phyloP scores from a whole-genome alignment of 2,329 filamentous ascomycete genomes.

The Pseudogymnoascus sp. region DNA sequence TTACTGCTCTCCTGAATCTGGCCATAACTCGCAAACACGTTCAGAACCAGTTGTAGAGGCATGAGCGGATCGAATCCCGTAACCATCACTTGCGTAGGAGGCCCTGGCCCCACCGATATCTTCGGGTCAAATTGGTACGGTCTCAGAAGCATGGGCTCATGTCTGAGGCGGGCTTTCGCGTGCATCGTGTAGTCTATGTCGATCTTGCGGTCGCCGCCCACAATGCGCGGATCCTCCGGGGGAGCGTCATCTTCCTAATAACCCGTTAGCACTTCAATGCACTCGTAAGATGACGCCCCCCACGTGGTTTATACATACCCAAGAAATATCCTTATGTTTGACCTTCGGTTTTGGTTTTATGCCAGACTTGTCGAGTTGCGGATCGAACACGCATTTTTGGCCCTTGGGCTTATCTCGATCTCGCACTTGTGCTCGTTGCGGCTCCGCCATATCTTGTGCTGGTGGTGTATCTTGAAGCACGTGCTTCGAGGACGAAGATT shows the following conservation, averaged over 20 bases:
- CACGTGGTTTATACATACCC: conserved; percentile 48
- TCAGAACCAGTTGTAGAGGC: conserved; percentile 66
- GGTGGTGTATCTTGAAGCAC: conserved; percentile 1
- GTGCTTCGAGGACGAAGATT: conserved; percentile 9
- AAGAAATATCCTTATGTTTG: conserved; percentile 54
- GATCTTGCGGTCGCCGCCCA: conserved; percentile 57
- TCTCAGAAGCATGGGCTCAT: conserved; percentile 69
- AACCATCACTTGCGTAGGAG: conserved; percentile 83
- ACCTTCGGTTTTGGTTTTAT: conserved; percentile 49
- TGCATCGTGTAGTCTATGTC: conserved; percentile 53
- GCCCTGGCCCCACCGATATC: conserved; percentile 80
- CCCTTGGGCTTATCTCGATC: conserved; percentile 47
- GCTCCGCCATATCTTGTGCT: conserved; percentile 1
- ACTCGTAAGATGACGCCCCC: conserved; percentile 52
- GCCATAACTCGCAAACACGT: conserved; percentile 71
- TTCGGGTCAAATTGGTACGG: conserved; percentile 74
- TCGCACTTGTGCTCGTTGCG: conserved; percentile 40
- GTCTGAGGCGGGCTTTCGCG: conserved; percentile 62
- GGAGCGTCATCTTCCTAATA: conserved; percentile 71
- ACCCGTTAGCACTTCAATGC: conserved; percentile 44
- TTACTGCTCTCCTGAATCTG: conserved; percentile 88
- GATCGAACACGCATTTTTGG: conserved; percentile 53
- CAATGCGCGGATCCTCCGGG: conserved; percentile 74
- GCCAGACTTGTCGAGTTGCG: conserved; percentile 33
- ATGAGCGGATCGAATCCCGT: conserved; percentile 93